Evolutionary conservation across 225 moss, liverwort and hornwort genomes (phyloP), one percentile per base, ranked within the genome.

Genomic region (Neckera pumila): DNA sequence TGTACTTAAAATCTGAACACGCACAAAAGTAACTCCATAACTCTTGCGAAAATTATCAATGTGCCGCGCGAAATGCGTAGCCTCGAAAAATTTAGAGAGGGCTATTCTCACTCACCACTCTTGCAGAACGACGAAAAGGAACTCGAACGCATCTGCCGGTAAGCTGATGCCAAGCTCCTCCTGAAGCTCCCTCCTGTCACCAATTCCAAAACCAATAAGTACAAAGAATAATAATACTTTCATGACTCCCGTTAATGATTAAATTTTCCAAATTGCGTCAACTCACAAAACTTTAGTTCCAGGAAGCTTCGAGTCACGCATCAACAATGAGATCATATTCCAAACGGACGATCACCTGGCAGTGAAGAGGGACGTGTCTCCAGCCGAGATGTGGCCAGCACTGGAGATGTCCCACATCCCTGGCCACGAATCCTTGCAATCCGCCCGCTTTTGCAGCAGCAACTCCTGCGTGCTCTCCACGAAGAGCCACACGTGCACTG

Each of bases 331-430:
- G 87, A 71, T 19, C 38, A 69, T 45, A 59, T 21, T 78, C 33
- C 38, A 81, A 59, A 54, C 31, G 7, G 74, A 66, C 73, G 65
- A 61, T 77, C 91, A 94, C 98, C 95, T 96, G 57, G 97, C 98
- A 92, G 92, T 95, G n/a, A 95, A 83, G 63, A 98, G 94, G 80
- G 97, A 93, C 67, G 96, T 95, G 88, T 94, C 97, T 10, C 97
- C 97, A 80, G 97, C 98, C 61, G 98, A 95, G 79, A 98, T 95
- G 93, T 98, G 98, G 83, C 98, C 98, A 83, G 98, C 95, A 57
- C 97, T 95, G 83, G 98, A 98, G 73, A 95, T 95, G 89, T 98
- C 98, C 98, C 98, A 98, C 72, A 96, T 90, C 77, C 97, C 98
- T 69, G 96, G 95, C 95, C 95, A 97, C 45, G 98, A 97, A 64